Evolutionary conservation across 495 filamentous ascomycete species (phyloP), one percentile per base, ranked within the genome.

Genomic region (Pseudomonodictys pantanalensis): DNA sequence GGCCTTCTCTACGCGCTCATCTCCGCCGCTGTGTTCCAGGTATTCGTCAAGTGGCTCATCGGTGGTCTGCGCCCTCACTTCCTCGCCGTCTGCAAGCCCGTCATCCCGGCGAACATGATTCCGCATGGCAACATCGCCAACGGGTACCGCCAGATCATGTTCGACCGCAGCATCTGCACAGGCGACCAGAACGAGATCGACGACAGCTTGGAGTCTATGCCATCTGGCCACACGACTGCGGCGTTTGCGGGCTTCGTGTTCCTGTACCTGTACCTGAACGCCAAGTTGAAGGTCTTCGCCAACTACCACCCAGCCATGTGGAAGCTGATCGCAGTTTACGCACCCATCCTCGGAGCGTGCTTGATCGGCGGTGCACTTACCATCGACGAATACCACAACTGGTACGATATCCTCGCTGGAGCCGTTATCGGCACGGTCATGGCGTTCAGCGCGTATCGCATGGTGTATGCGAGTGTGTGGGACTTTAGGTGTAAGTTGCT

Each of bases 261-360:
- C 62, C 62, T 81, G 12, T 79, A 60, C 58, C 70, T 82, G 11
- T 83, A 83, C 63, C 69, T 83, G 9, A 83, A 83, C 61, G 80
- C 78, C 28, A 82, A 81, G 67, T 65, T 83, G 18, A 81, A 81
- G 58, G 71, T 80, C 42, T 82, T 76, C 60, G 68, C 74, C n/a
- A 80, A 83, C 57, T 78, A 82, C 60, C 82, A 84, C 56, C 79
- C 83, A 1, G 76, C 79, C 17, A 78, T 84, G 77, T 86, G 83
- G 83, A 86, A 85, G 72, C 65, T 84, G 0, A 71, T 82, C 29
- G 75, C 72, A 17, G 69, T 79, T n/a, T 84, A 81, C 68, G 74
- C 78, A 7, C 84, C 84, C 0, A 68, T 87, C 4, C 75, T 86
- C 3, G 82, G 78, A 10, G 83, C 82, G 0, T 72, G 71, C 1